Conservation (phyloP, 768 basidiomycete species). For the Xerocomus brunneocitrinus region DNA sequence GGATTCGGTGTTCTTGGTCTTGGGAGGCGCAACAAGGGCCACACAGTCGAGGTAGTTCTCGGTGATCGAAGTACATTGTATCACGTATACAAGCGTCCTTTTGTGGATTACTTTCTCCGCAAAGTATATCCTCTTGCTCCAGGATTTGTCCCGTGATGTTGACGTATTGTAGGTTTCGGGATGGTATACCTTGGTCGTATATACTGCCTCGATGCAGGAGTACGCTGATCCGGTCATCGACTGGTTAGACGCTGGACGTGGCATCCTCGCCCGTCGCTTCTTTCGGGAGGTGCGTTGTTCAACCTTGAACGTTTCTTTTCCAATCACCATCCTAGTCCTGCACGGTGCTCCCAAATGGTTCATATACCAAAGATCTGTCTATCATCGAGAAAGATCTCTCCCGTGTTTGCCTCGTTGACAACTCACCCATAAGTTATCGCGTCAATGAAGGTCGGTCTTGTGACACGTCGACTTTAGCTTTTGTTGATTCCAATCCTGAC, state of each 20-base stretch:
- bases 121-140: conserved; percentile 50
- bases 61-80: conserved; percentile 88
- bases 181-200: conserved; percentile 99
- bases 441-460: conserved; percentile 77
- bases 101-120: conserved; percentile 90
- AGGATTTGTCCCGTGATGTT: not conserved
- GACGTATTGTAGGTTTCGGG: conserved; percentile 71
- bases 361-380: conserved; percentile 90
- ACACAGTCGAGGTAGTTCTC: conserved; percentile 90
- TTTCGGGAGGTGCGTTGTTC: conserved; percentile 78
- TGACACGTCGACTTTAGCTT: not conserved
- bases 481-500: conserved; percentile 6
- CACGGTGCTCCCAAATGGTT: conserved; percentile 86
- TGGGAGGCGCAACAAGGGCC: conserved; percentile 58
- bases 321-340: conserved; percentile 59
- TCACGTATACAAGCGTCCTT: conserved; percentile 97
- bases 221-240: conserved; percentile 99
- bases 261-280: conserved; percentile 81
- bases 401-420: conserved; percentile 93
- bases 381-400: conserved; percentile 86
- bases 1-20: conserved; percentile 63
- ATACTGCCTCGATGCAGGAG: conserved; percentile 98
- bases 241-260: conserved; percentile 94
- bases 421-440: conserved; percentile 89
- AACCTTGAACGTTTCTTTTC: not conserved